Evolutionary conservation across 805 yeast species (phyloP), one percentile per base, ranked within the genome.

Genomic region (Pichia paraexigua): DNA sequence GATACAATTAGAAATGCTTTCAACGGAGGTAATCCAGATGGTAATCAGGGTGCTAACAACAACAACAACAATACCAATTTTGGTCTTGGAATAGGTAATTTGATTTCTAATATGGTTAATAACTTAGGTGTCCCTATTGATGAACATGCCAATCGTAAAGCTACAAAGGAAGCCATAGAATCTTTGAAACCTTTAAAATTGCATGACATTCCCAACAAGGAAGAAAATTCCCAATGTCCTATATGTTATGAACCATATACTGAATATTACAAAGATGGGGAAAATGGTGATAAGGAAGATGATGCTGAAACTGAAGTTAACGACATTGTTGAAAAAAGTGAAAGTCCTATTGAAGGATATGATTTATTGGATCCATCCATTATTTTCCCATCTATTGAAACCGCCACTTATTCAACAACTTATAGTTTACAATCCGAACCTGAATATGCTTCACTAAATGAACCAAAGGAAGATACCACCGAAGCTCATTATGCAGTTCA

Each of bases 401-500:
- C 67, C 6, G 70, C 65, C 5, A 50, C 58, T 22, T 46, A 46
- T 21, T 41, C 41, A 15, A 27, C 32, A 20, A 32, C 43, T 1
- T 53, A 47, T 27, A 5, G 32, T 5, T 12, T 48, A 24, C 22
- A 17, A 2, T 10, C 35, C 4, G 48, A 50, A 20, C 40, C 46
- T 2, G 47, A 45, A 24, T 39, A 28, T 10, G 30, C 35, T 17
- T 3, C 40, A 39, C 18, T 41, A 7, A 5, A 18, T 13, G 41
- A 17, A 3, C 3, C 28, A 22, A 15, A 46, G 10, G 25, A 10
- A 5, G n/a, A 17, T 5, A 15, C 20, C 3, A 39, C 21, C 17
- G 41, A 27, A 58, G 60, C 17, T 3, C 97, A 91, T 63, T 66
- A 73, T 9, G 83, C 96, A 0, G 74, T 85, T 1, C 70, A 77